A percentile compares a stretch with the other conserved stretches of the same genome.
phyloP scores from a whole-genome alignment of 1,284 basidiomycete genomes.

The Melampsora larici-populina region DNA sequence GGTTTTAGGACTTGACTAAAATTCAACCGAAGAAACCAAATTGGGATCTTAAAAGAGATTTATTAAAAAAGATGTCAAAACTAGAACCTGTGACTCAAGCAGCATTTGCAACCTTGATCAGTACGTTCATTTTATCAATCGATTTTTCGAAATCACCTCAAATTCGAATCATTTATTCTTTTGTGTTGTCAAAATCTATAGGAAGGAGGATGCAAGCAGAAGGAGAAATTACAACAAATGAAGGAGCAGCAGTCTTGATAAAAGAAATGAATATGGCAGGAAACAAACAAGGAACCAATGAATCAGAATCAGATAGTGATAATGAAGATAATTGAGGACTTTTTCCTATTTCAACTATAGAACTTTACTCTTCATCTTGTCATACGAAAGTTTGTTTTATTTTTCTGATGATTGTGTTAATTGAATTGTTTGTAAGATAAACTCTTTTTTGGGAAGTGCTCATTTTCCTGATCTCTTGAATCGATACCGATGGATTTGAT shows the following conservation, averaged over 20 bases:
- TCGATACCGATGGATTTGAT: too few species aligned
- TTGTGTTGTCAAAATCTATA: background rate
- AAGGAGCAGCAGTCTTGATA: slow-evolving; percentile 27
- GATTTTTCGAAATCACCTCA: background rate
- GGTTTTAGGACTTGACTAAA: slow-evolving; percentile 25
- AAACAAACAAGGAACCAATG: background rate
- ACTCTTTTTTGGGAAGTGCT: too few species aligned
- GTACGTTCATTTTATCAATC: background rate
- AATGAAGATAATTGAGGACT: slow-evolving; percentile 1
- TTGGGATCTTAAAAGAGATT: slow-evolving; percentile 43
- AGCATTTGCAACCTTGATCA: slow-evolving; percentile 32
- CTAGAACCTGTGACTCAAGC: slow-evolving; percentile 33
- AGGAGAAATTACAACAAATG: slow-evolving; percentile 10
- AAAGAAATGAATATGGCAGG: slow-evolving; percentile 38
- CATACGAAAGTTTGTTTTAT: too few species aligned
- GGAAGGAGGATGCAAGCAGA: slow-evolving; percentile 42
- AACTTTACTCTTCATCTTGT: too few species aligned
- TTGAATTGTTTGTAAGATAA: too few species aligned
- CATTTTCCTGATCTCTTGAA: too few species aligned
- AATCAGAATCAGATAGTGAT: slow-evolving; percentile 12
- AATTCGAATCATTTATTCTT: background rate
- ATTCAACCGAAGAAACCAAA: slow-evolving; percentile 43
- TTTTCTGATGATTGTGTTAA: too few species aligned
- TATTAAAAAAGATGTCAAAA: slow-evolving; percentile 32
- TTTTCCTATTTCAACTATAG: background rate